A percentile compares a stretch with the other conserved stretches of the same genome.
Evolutionary conservation across 371 early-diverging fungal genomes (phyloP).

Genomic region (Paramicrosporidium saccamoebae): DNA sequence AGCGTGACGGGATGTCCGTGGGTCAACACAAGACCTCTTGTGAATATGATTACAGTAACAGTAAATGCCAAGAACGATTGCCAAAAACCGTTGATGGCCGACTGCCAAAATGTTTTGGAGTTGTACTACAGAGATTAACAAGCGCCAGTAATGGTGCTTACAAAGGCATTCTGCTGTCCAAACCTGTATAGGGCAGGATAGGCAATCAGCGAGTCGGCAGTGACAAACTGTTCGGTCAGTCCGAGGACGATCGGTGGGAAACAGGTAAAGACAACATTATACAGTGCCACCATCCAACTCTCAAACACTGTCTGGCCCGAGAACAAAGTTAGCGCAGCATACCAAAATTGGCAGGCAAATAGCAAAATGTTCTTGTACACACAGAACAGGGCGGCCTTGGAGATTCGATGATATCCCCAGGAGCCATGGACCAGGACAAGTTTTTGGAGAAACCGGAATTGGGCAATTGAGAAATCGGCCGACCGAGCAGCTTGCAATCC

Average conservation of each 20-base stretch:
- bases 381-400: conserved; percentile 52
- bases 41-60: conserved; percentile 15
- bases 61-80: conserved; percentile 47
- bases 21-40: conserved; percentile 15
- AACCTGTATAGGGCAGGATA: conserved; percentile 87
- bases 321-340: conserved; percentile 54
- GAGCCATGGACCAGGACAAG: conserved; percentile 69
- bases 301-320: conserved; percentile 73
- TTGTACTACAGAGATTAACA: conserved; percentile 18
- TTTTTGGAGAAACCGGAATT: conserved; percentile 61
- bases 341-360: conserved; percentile 91
- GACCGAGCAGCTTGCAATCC: conserved; percentile 85
- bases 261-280: conserved; percentile 62
- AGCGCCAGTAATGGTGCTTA: conserved; percentile 4
- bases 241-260: conserved; percentile 62
- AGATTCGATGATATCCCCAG: conserved; percentile 64
- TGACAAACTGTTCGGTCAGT: conserved; percentile 68
- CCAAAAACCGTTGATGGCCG: conserved; percentile 65
- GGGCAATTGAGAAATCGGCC: conserved; percentile 79
- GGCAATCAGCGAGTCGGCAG: conserved; percentile 61
- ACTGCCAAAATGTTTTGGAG: conserved; percentile 65
- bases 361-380: conserved; percentile 88
- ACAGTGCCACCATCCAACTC: conserved; percentile 65
- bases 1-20: conserved; percentile 30
- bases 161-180: conserved; percentile 53